Base-by-base conservation (phyloP, 441 rosid genomes). In the Codiaeum variegatum region DNA sequence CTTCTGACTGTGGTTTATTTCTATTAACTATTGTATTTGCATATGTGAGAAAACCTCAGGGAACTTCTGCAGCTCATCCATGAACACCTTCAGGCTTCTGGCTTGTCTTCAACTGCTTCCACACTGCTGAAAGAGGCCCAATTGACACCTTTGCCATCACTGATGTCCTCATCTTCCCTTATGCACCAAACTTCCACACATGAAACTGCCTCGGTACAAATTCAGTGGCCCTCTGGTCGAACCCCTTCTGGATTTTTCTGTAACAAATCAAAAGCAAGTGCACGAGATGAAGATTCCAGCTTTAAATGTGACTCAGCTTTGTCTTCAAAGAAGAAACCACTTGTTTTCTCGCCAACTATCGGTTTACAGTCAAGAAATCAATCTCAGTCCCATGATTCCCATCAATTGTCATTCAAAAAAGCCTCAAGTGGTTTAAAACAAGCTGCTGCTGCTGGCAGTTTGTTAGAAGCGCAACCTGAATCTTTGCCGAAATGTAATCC, bases 31-130 rank as follows among this genome's bases (percentile, higher is more conserved):
- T 46, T 78, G 47, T 73, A 36, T 71, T 3, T 47, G 66, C 58
- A 49, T 68, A 73, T 40, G 51, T 64, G 52, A 46, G 54, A 49
- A 72, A 70, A 72, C 52, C 66, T 62, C 82, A 93, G 97, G 91
- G 99, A 96, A 85, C 97, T 96, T 68, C 83, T 96, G 70, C 96
- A 84, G 26, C 98, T 96, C 75, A 89, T 96, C 46, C 99, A 91
- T 66, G 99, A 96, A 83, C 99, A 96, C 81, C 97, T 96, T 62
- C 98, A 89, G 81, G 97, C 96, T 70, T 86, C 90, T 75, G 99
- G 99, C 72, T 84, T 96, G 86, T 76, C 77, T 72, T 77, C 84
- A 73, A 85, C 91, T 77, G 96, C 99, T 40, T 77, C 87, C 55
- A 52, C 76, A 62, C 86, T 96, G 80, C 86, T 90, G 81, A 91